phyloP scores from a whole-genome alignment of 1,284 basidiomycete genomes.

The Neonothopanus nambi region DNA sequence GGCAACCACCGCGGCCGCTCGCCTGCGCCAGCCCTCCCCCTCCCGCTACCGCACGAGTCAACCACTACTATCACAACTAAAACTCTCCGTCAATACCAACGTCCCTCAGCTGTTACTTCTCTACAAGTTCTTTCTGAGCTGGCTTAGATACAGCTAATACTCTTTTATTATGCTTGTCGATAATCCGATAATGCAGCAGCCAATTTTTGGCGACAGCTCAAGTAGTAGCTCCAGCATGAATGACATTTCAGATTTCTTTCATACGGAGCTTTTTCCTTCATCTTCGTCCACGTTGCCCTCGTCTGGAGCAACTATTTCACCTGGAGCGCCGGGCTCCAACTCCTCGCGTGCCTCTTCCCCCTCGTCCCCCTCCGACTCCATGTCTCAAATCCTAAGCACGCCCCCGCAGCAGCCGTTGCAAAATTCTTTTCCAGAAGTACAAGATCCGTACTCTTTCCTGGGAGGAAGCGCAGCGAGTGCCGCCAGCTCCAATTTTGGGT shows the following conservation, averaged over 20 bases:
- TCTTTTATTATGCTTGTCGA: constrained; percentile 13
- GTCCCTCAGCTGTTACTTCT: too few relatives aligned
- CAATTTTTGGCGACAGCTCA: not conserved
- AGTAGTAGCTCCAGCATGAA: not conserved
- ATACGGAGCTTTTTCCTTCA: constrained; percentile 17
- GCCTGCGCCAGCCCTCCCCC: too few relatives aligned
- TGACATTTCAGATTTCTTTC: constrained; percentile 16
- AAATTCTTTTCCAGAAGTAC: constrained; percentile 13
- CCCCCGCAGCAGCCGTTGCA: constrained; percentile 14
- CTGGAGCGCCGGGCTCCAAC: constrained; percentile 2
- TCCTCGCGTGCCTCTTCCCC: constrained; percentile 17
- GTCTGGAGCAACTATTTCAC: constrained; percentile 2
- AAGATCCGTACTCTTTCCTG: constrained; percentile 15
- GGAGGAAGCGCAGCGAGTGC: not conserved
- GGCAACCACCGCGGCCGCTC: too few relatives aligned
- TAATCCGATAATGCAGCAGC: constrained; percentile 11
- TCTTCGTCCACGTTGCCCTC: constrained; percentile 1
- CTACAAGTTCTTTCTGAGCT: too few relatives aligned
- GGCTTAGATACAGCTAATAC: not conserved
- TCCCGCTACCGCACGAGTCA: too few relatives aligned
- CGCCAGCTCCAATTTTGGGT: not conserved
- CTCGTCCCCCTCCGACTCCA: constrained; percentile 10
- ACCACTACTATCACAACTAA: too few relatives aligned
- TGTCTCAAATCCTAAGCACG: constrained; percentile 12
- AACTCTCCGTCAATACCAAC: too few relatives aligned